Conservation (phyloP, 192 early-diverging fungal species). For the Podila horticola region DNA sequence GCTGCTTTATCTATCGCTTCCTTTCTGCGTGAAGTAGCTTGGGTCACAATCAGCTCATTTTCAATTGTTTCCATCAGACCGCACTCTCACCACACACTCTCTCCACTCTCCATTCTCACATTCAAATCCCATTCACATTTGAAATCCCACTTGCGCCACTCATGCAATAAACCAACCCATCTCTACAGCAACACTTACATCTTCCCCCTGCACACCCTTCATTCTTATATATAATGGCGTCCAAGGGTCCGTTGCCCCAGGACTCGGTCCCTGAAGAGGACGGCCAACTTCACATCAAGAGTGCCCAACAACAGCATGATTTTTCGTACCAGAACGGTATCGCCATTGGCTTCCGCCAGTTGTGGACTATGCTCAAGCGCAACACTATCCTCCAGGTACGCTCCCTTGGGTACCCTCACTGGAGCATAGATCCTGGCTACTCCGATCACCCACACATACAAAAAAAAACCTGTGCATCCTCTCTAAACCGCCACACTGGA, state of each 20-base stretch:
- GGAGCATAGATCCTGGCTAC: constrained; percentile 1
- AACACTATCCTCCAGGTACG: constrained; percentile 75
- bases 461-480: neutral
- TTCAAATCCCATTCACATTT: no score
- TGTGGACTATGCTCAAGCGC: constrained; percentile 72
- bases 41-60: no score
- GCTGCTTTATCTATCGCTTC: no score
- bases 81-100: no score
- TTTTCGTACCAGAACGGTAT: constrained; percentile 35
- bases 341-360: constrained; percentile 58
- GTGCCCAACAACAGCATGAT: constrained; percentile 4
- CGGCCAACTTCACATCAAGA: neutral
- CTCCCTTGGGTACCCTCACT: no score
- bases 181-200: neutral
- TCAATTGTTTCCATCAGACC: no score
- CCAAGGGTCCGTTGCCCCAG: neutral
- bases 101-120: no score
- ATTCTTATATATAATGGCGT: neutral
- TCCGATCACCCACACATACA: neutral
- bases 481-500: neutral
- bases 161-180: no score
- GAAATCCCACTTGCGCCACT: no score
- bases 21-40: no score
- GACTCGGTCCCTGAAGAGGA: neutral
- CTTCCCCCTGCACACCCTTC: neutral